A percentile compares a stretch with the other conserved stretches of the same genome.
Evolutionary conservation across 1,284 basidiomycete genomes (phyloP).

Genomic region (Moesziomyces antarcticus): DNA sequence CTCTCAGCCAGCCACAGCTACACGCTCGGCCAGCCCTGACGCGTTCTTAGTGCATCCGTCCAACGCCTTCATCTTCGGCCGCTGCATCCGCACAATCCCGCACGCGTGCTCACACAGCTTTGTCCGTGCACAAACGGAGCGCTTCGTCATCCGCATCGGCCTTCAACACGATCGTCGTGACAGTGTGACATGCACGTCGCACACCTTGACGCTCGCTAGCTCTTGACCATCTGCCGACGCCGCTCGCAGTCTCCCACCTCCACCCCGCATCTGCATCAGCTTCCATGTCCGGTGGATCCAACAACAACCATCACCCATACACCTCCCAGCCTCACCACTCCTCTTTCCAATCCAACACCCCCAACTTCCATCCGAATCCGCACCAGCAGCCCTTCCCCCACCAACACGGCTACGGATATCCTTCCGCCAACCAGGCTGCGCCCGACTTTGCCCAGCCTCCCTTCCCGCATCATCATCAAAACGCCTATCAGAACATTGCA

Average conservation of each 20-base stretch:
- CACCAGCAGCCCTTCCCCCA: neutral
- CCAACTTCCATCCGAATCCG: conserved; percentile 5
- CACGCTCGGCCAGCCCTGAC: too few species aligned
- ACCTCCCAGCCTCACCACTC: conserved; percentile 1
- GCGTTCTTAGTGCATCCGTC: neutral
- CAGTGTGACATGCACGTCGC: conserved; percentile 16
- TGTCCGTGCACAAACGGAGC: too few species aligned
- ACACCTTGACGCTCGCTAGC: neutral
- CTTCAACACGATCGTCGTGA: too few species aligned
- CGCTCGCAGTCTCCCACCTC: conserved; percentile 7
- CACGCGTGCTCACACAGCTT: too few species aligned
- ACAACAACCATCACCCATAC: conserved; percentile 8
- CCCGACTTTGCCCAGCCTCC: neutral
- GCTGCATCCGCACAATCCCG: neutral
- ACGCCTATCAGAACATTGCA: neutral
- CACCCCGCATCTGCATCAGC: conserved; percentile 13
- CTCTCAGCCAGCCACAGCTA: too few species aligned
- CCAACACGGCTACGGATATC: conserved; percentile 5
- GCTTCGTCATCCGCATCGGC: too few species aligned
- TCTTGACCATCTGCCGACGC: conserved; percentile 4
- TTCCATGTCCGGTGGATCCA: conserved; percentile 35
- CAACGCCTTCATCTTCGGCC: neutral
- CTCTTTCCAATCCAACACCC: neutral
- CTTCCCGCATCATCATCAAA: neutral
- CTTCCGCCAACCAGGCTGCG: neutral